Evolutionary conservation across 257 asterid genomes (phyloP).

Genomic region (Mitragyna speciosa): DNA sequence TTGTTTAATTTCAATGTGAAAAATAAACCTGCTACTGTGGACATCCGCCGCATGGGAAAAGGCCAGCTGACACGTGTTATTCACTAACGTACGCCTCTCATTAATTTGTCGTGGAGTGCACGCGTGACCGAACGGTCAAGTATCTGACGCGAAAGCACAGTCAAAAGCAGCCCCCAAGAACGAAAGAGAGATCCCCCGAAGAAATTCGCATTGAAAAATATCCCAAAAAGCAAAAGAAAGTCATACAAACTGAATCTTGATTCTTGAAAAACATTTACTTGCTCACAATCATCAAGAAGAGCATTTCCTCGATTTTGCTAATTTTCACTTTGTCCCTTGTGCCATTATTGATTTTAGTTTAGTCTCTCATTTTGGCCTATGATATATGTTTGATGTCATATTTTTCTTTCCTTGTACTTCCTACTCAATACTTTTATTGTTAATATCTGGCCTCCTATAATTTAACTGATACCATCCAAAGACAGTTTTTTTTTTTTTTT

Average conservation of each 20-base stretch:
- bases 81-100: slow-evolving; percentile 29
- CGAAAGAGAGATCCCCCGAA: slow-evolving; percentile 6
- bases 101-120: slow-evolving; percentile 44
- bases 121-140: slow-evolving; percentile 54
- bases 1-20: no score
- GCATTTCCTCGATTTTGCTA: slow-evolving; percentile 24
- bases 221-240: slow-evolving; percentile 2
- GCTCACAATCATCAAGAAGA: slow-evolving; percentile 6
- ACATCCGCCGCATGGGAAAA: no score
- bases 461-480: neutral
- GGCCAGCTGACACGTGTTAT: neutral
- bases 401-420: neutral
- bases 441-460: neutral
- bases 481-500: no score
- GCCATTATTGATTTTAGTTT: neutral
- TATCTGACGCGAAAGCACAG: slow-evolving; percentile 28
- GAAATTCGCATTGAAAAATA: slow-evolving; percentile 4
- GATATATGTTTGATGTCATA: no score
- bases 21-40: no score
- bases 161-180: slow-evolving; percentile 11
- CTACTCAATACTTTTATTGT: neutral
- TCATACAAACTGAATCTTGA: slow-evolving; percentile 36
- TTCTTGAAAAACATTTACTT: slow-evolving; percentile 18
- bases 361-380: neutral
- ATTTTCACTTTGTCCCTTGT: neutral